These are phyloP conservation scores for Mimosa pudica DNA, from an alignment of 306 rosid genomes.

Conservation along the genomic window DNA sequence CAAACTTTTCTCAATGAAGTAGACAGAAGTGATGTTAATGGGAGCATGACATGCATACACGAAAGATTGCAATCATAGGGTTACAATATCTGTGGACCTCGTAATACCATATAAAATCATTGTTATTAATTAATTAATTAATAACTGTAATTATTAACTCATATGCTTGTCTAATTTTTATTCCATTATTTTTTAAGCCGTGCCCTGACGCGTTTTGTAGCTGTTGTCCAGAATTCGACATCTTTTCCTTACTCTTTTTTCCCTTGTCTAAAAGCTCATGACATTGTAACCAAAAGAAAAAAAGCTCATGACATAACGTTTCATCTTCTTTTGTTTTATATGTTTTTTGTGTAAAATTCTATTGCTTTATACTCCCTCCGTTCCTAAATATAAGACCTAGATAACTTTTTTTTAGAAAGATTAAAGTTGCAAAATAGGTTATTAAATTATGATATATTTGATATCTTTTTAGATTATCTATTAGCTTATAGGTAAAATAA, in stretches of 20 bases:
- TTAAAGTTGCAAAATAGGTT: too few relatives aligned
- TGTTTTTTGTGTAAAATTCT: neutral
- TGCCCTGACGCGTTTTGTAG: constrained; percentile 3
- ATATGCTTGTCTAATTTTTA: neutral
- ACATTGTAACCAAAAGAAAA: neutral
- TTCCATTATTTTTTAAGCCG: neutral
- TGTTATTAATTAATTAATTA: neutral
- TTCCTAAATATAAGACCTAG: too few relatives aligned
- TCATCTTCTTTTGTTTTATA: neutral
- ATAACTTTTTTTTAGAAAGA: too few relatives aligned
- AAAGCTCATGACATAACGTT: neutral
- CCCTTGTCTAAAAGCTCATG: neutral
- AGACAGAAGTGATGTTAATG: neutral
- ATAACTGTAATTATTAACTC: too few relatives aligned
- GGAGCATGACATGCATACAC: neutral
- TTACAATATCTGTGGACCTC: neutral
- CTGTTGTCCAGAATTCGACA: neutral
- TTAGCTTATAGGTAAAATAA: too few relatives aligned
- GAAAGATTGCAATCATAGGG: neutral
- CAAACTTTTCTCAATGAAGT: neutral
- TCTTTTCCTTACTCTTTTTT: neutral
- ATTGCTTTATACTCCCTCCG: too few relatives aligned
- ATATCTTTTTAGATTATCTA: too few relatives aligned
- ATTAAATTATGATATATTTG: too few relatives aligned
- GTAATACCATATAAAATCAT: neutral